A percentile compares a stretch with the other conserved stretches of the same genome.
Conservation (phyloP, 176 grass and related monocot genomes). For the Avena atlantica region DNA sequence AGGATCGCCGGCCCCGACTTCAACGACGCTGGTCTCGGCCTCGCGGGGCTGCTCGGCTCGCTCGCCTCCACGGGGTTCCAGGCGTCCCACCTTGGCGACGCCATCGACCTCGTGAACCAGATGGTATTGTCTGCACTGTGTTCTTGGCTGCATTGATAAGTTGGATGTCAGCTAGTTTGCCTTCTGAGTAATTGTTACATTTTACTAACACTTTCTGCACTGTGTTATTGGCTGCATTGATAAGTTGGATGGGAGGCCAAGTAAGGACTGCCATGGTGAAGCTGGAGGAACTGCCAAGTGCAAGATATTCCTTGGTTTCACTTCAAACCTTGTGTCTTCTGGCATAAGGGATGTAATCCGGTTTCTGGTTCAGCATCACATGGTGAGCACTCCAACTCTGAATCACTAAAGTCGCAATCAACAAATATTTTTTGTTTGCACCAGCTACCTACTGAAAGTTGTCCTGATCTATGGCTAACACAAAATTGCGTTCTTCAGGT, state of each 20-base stretch:
- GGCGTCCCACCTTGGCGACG: too few relatives aligned
- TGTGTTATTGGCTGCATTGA: constrained; percentile 37
- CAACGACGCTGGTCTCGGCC: too few relatives aligned
- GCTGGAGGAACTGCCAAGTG: constrained; percentile 73
- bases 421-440: too few relatives aligned
- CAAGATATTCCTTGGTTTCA: constrained; percentile 97
- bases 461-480: not conserved
- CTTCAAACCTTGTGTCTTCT: constrained; percentile 95
- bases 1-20: too few relatives aligned
- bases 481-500: constrained; percentile 56
- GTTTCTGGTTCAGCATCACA: constrained; percentile 83
- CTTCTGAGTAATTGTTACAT: not conserved
- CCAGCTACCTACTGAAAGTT: too few relatives aligned
- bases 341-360: constrained; percentile 78
- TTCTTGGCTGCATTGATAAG: constrained; percentile 52
- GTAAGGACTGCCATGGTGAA: constrained; percentile 57
- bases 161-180: constrained; percentile 47
- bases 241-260: constrained; percentile 86
- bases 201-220: constrained; percentile 16
- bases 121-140: constrained; percentile 13
- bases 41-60: too few relatives aligned
- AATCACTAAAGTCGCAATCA: too few relatives aligned
- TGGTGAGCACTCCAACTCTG: constrained; percentile 61
- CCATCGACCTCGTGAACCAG: too few relatives aligned
- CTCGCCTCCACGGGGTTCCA: too few relatives aligned